Evolutionary conservation across 805 yeast genomes (phyloP), one percentile per base, ranked within the genome.

Genomic region (Ogataea philodendri): DNA sequence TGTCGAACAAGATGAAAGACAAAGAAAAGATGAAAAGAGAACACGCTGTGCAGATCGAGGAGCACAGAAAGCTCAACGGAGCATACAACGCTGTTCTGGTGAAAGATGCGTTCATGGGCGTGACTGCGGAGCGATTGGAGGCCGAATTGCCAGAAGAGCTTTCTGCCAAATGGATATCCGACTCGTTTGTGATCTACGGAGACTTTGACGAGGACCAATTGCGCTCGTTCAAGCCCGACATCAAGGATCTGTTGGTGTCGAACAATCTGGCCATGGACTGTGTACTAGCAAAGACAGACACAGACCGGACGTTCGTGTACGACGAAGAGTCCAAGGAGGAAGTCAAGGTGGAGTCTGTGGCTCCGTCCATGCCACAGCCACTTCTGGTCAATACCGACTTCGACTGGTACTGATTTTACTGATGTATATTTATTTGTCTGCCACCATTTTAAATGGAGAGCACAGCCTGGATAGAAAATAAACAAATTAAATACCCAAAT

Each of bases 21-120:
- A 39, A 51, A n/a, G 59, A 55, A 39, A 42, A 38, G 30, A 39
- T 48, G 36, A 57, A 57, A 39, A 46, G 51, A 22, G 60, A 61
- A 26, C 45, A 44, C 26, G 46, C 55, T 9, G 49, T 48, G 16
- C 32, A 49, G 48, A 39, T 53, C 48, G 32, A 55, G 45, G 40
- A 53, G 54, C 26, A 42, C 35, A 28, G 42, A 47, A 11, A 32
- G n/a, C 37, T 30, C 16, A 43, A 31, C 54, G 57, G 35, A 8
- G 35, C 41, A 3, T 74, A 54, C 57, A 81, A 81, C 55, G 77
- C 83, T 1, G 62, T 82, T 33, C 48, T 73, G 10, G 67, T 83
- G 9, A 62, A 63, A 22, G 78, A 75, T 36, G 64, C 76, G 3
- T 70, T 72, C 23, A 63, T 70, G 32, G 85, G 84, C 1, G 65